Base-by-base conservation (phyloP, 805 yeast genomes). In the Candida koratica region DNA sequence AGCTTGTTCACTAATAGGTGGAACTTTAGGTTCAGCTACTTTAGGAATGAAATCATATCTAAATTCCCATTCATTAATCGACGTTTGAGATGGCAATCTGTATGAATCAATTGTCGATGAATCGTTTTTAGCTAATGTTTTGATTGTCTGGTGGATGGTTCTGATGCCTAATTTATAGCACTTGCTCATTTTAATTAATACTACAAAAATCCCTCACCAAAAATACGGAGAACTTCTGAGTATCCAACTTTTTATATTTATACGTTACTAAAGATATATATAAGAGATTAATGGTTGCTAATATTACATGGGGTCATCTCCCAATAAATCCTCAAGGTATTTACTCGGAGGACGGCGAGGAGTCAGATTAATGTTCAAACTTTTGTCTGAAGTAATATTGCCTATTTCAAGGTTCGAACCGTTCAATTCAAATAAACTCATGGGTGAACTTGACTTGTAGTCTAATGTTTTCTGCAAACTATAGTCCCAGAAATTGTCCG, bases 41-140 rank as follows among this genome's bases (percentile, higher is more conserved):
- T 61, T 62, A 11, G 73, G 73, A 32, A 67, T 56, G 45, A 62
- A 67, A 47, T 67, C 73, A 45, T 67, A 67, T 45, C 62, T 64
- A 56, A 64, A 67, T 58, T 73, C 67, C 77, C 79, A 64, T 52
- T 73, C 65, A 48, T 65, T 54, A 52, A 73, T 54, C 34, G 69
- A 61, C 22, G 71, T 55, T 48, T 63, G 65, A 29, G 71, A 53
- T 11, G 80, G 79, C 27, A 74, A 58, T 46, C 64, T 71, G 57
- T 60, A 76, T 28, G 69, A 71, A 51, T 79, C 84, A 43, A 78
- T 77, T 25, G 76, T 71, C 6, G 82, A 76, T 4, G 58, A 37
- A 46, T 77, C 83, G 34, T 78, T 78, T 49, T 78, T 78, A 23
- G 78, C 76, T 13, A 39, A 24, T 7, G 23, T 13, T 25, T 29